Evolutionary conservation across 1,284 basidiomycete genomes (phyloP).

Genomic region (Moniliella sp.): DNA sequence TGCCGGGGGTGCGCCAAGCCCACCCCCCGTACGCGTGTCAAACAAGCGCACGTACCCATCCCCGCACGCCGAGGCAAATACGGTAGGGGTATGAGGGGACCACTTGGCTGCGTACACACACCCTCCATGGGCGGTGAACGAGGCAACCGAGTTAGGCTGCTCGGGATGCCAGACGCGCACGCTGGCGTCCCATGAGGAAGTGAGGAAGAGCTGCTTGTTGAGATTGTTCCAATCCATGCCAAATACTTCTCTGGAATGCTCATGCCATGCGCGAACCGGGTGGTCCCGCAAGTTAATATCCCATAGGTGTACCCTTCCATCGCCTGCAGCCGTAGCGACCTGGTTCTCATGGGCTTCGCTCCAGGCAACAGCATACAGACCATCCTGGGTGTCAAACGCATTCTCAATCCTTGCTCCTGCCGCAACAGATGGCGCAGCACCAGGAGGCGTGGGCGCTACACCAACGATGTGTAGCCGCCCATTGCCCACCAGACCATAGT

Average conservation of each 20-base stretch:
- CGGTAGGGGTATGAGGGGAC: conserved; percentile 66
- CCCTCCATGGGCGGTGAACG: conserved; percentile 56
- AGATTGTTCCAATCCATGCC: conserved; percentile 93
- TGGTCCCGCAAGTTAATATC: conserved; percentile 61
- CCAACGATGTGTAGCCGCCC: conserved; percentile 37
- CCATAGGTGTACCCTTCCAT: conserved; percentile 76
- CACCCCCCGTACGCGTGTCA: conserved; percentile 11
- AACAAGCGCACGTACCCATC: conserved; percentile 38
- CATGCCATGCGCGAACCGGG: conserved; percentile 75
- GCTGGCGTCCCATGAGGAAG: conserved; percentile 65
- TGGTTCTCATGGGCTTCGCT: conserved; percentile 86
- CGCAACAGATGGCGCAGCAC: conserved; percentile 5
- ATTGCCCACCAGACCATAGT: conserved; percentile 86
- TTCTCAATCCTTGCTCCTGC: conserved; percentile 3
- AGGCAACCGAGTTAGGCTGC: conserved; percentile 51
- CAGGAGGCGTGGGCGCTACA: not conserved
- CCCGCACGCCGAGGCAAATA: conserved; percentile 59
- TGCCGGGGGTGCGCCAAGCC: not conserved
- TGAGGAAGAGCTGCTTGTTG: conserved; percentile 68
- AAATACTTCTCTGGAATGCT: conserved; percentile 76
- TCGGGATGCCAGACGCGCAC: conserved; percentile 70
- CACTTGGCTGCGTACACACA: conserved; percentile 75
- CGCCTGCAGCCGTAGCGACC: conserved; percentile 64
- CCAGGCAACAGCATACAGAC: conserved; percentile 75
- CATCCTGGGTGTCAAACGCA: conserved; percentile 70